These are phyloP conservation scores for Kluyveromyces wickerhamii DNA, from an alignment of 805 yeast genomes.

Conservation along the genomic window DNA sequence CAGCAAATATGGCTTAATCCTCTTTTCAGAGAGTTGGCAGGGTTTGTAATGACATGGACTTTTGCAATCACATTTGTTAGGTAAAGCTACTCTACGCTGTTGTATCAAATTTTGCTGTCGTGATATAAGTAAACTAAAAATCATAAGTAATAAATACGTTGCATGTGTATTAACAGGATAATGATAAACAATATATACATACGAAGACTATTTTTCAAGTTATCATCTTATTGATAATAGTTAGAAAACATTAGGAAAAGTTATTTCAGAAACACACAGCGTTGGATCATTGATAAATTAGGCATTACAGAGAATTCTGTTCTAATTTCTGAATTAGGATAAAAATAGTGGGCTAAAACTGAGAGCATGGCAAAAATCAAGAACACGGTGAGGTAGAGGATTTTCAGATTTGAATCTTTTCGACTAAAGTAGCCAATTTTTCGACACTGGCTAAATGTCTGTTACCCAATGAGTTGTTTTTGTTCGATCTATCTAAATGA, in stretches of 20 bases:
- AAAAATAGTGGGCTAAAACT: no score
- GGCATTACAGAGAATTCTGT: no score
- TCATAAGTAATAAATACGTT: background rate
- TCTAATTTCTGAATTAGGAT: no score
- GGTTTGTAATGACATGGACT: conserved; percentile 54
- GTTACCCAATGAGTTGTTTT: conserved; percentile 26
- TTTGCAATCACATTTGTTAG: conserved; percentile 41
- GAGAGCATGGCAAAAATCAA: no score
- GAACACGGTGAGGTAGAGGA: no score
- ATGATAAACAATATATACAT: conserved; percentile 7
- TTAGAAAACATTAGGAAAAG: no score
- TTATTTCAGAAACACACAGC: no score
- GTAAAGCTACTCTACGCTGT: conserved; percentile 9
- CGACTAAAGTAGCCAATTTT: conserved; percentile 29
- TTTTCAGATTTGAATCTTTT: conserved; percentile 19
- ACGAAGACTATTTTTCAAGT: background rate
- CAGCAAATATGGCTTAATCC: conserved; percentile 38
- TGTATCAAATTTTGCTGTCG: background rate
- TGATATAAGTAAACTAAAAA: no score
- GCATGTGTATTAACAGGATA: conserved; percentile 6
- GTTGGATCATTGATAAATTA: no score
- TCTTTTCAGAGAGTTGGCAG: conserved; percentile 40
- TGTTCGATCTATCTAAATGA: conserved; percentile 52
- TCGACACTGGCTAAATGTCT: conserved; percentile 33
- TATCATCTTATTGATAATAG: no score